Conservation (phyloP, 371 early-diverging fungal genomes). For the Actinomortierella wolfii region DNA sequence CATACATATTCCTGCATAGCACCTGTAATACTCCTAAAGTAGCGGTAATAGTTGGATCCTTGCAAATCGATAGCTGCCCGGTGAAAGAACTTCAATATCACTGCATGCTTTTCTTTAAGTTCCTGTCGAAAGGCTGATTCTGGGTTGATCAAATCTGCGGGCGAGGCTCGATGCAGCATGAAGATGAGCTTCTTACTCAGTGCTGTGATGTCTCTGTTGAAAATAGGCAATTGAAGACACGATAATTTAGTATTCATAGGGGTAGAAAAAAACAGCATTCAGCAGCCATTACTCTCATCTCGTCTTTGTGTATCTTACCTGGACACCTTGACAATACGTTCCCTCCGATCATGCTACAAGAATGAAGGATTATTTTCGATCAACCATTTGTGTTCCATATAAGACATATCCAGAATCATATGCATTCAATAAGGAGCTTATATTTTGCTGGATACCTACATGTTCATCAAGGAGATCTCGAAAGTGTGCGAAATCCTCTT, state of each 20-base stretch:
- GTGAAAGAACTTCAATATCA: constrained; percentile 56
- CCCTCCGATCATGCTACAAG: constrained; percentile 56
- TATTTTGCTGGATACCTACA: too few relatives aligned
- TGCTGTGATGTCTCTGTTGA: constrained; percentile 64
- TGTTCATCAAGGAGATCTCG: constrained; percentile 42
- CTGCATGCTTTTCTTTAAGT: constrained; percentile 51
- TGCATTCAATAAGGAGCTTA: background rate
- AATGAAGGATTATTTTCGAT: background rate
- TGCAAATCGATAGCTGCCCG: constrained; percentile 53
- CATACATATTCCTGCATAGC: constrained; percentile 62
- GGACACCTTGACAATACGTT: constrained; percentile 65
- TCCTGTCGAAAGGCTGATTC: constrained; percentile 46
- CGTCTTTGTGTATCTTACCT: constrained; percentile 41
- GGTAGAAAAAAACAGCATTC: background rate
- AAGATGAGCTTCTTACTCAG: constrained; percentile 68
- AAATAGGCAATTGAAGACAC: background rate
- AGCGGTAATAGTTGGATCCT: constrained; percentile 58
- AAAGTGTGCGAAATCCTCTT: constrained; percentile 25
- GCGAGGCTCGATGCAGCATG: constrained; percentile 60
- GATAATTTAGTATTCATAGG: background rate
- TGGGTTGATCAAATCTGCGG: constrained; percentile 17
- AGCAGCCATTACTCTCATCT: background rate
- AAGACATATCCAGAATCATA: too few relatives aligned
- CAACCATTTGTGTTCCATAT: too few relatives aligned
- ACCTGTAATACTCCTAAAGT: constrained; percentile 54